Conservation (phyloP, 192 early-diverging fungal species). For the Backusella psychrophila region DNA sequence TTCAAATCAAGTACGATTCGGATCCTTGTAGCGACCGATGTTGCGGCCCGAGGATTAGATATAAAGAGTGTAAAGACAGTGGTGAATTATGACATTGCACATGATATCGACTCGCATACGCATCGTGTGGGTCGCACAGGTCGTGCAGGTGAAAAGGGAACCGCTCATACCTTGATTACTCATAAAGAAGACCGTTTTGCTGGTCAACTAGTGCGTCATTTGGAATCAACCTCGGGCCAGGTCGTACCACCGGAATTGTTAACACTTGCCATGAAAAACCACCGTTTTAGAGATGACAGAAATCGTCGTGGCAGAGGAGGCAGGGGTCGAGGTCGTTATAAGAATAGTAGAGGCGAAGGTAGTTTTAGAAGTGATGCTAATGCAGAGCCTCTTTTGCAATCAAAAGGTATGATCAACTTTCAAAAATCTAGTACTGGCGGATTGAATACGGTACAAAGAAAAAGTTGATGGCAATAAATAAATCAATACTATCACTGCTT, state of each 20-base stretch:
- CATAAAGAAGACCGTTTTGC: slow-evolving; percentile 66
- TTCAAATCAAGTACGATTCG: slow-evolving; percentile 60
- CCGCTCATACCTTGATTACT: slow-evolving; percentile 60
- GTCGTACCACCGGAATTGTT: slow-evolving; percentile 45
- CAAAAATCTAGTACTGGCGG: slow-evolving; percentile 2
- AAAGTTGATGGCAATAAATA: slow-evolving; percentile 12
- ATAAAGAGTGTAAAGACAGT: slow-evolving; percentile 74
- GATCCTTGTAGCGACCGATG: slow-evolving; percentile 65
- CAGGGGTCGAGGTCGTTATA: slow-evolving; percentile 8
- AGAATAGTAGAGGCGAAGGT: background rate
- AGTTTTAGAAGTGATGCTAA: background rate
- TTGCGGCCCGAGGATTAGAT: slow-evolving; percentile 79
- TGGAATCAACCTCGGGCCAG: slow-evolving; percentile 52
- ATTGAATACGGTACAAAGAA: background rate
- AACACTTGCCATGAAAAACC: slow-evolving; percentile 55
- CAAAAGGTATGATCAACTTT: slow-evolving; percentile 11
- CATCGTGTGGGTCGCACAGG: slow-evolving; percentile 77
- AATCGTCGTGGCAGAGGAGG: slow-evolving; percentile 38
- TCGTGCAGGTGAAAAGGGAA: slow-evolving; percentile 68
- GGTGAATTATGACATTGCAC: slow-evolving; percentile 77
- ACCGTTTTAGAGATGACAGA: slow-evolving; percentile 54
- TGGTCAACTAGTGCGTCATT: slow-evolving; percentile 57
- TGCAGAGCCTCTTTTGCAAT: background rate
- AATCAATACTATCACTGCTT: background rate
- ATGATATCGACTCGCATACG: slow-evolving; percentile 82